phyloP scores from a whole-genome alignment of 148 eudicot species.

The Cornus suecica region DNA sequence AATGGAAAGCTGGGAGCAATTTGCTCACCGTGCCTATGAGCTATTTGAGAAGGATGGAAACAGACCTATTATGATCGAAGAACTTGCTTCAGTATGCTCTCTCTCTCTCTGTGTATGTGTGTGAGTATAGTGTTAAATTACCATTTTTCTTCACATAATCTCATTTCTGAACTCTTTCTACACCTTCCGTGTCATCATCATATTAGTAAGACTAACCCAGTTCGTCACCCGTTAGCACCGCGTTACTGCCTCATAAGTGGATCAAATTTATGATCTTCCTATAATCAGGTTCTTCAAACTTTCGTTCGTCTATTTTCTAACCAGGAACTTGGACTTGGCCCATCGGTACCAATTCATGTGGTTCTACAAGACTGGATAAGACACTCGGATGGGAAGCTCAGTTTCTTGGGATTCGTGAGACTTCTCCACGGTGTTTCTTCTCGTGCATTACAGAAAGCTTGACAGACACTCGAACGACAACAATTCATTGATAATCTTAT shows the following conservation, averaged over 20 bases:
- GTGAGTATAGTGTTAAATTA: no score
- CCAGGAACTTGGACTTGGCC: constrained; percentile 91
- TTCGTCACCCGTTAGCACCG: neutral
- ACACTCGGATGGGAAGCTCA: constrained; percentile 91
- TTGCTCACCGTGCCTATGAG: constrained; percentile 78
- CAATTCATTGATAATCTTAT: neutral
- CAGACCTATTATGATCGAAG: constrained; percentile 90
- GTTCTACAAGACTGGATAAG: constrained; percentile 97
- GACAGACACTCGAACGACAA: constrained; percentile 10
- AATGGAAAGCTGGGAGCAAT: constrained; percentile 89
- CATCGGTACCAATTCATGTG: constrained; percentile 88
- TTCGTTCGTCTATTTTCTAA: neutral
- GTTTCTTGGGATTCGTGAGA: constrained; percentile 85
- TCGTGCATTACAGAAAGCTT: constrained; percentile 70
- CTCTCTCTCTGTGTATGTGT: neutral
- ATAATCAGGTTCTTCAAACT: neutral
- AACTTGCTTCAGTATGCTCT: constrained; percentile 77
- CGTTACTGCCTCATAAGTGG: neutral
- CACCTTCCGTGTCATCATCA: neutral
- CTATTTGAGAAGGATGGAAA: constrained; percentile 93
- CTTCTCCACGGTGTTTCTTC: constrained; percentile 85
- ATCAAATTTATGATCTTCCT: neutral
- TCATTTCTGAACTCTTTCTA: neutral
- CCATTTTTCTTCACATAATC: neutral
- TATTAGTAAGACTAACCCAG: neutral